These are phyloP conservation scores for Exophiala aquamarina DNA, from an alignment of 2,329 filamentous ascomycete genomes.

Conservation along the genomic window DNA sequence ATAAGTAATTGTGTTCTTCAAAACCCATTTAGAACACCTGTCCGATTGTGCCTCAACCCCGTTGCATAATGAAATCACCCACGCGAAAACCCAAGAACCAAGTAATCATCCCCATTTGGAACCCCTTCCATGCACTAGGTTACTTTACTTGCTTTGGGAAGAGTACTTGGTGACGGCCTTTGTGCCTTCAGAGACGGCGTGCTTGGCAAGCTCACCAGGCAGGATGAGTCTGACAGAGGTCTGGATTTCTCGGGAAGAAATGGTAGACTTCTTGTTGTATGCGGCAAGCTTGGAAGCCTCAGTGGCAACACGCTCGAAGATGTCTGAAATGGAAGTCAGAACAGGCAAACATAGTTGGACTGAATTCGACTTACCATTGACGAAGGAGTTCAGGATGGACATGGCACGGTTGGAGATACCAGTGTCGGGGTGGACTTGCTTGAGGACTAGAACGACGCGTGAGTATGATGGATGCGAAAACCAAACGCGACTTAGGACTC, in stretches of 20 bases:
- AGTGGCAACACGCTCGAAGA: slow-evolving; percentile 98
- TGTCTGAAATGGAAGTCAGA: slow-evolving; percentile 60
- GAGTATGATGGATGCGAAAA: slow-evolving; percentile 28
- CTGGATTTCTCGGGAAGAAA: slow-evolving; percentile 99
- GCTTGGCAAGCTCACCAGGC: slow-evolving; percentile 97
- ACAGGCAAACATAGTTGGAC: slow-evolving; percentile 4
- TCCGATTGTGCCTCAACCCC: slow-evolving; percentile 35
- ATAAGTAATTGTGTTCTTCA: slow-evolving; percentile 29
- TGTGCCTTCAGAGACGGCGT: slow-evolving; percentile 98
- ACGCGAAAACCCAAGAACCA: slow-evolving; percentile 38
- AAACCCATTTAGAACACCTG: slow-evolving; percentile 44
- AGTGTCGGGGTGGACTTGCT: slow-evolving; percentile 99
- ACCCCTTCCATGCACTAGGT: slow-evolving; percentile 58
- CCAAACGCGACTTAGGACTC: slow-evolving; percentile 37
- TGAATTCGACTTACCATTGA: slow-evolving; percentile 86
- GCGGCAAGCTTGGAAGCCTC: slow-evolving; percentile 98
- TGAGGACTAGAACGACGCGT: slow-evolving; percentile 71
- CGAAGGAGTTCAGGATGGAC: slow-evolving; percentile 99
- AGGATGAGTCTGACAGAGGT: slow-evolving; percentile 98
- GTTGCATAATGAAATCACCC: slow-evolving; percentile 38
- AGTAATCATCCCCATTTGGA: slow-evolving; percentile 37
- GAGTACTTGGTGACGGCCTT: slow-evolving; percentile 99
- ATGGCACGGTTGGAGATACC: slow-evolving; percentile 99
- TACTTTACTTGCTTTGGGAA: slow-evolving; percentile 79
- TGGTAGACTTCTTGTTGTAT: slow-evolving; percentile 99